Percentiles rank a stretch among this genome's conserved stretches.
phyloP scores from a whole-genome alignment of 331 rosid species.

The Telfairia occidentalis region DNA sequence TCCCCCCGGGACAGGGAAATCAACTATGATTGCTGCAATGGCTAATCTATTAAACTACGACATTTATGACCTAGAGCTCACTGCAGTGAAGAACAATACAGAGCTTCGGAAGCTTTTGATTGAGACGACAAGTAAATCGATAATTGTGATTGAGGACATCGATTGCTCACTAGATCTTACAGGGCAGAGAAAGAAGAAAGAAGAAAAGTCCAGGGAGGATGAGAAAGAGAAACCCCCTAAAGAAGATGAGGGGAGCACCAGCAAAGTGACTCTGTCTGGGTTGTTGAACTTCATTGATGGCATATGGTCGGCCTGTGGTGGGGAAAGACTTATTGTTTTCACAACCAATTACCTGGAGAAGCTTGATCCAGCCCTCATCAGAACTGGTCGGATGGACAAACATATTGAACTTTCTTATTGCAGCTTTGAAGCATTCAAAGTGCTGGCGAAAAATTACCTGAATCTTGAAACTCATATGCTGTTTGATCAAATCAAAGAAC shows the following conservation, averaged over 20 bases:
- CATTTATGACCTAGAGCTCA: constrained; percentile 3
- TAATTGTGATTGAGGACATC: constrained; percentile 3
- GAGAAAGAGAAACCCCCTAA: not conserved
- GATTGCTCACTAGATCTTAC: constrained; percentile 6
- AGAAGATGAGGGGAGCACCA: not conserved
- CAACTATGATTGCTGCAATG: constrained; percentile 2
- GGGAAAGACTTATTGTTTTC: constrained; percentile 24
- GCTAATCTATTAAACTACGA: constrained; percentile 2
- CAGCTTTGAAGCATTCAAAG: constrained; percentile 25
- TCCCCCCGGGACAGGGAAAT: constrained; percentile 1
- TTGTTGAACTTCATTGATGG: constrained; percentile 28
- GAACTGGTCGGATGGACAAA: constrained; percentile 33
- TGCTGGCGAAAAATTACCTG: constrained; percentile 25
- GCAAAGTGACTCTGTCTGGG: constrained; percentile 29
- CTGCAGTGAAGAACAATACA: constrained; percentile 6
- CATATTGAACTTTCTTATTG: constrained; percentile 25
- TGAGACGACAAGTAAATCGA: not conserved
- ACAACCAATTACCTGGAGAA: constrained; percentile 26
- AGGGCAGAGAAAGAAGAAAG: constrained; percentile 6
- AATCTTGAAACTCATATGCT: not conserved
- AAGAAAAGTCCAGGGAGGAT: not conserved
- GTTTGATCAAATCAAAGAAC: not conserved
- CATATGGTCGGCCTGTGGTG: constrained; percentile 30
- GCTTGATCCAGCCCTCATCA: constrained; percentile 26
- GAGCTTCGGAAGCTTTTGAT: constrained; percentile 3